Conservation (phyloP, 2,329 filamentous ascomycete genomes). For the Teratosphaeria gauchensis region DNA sequence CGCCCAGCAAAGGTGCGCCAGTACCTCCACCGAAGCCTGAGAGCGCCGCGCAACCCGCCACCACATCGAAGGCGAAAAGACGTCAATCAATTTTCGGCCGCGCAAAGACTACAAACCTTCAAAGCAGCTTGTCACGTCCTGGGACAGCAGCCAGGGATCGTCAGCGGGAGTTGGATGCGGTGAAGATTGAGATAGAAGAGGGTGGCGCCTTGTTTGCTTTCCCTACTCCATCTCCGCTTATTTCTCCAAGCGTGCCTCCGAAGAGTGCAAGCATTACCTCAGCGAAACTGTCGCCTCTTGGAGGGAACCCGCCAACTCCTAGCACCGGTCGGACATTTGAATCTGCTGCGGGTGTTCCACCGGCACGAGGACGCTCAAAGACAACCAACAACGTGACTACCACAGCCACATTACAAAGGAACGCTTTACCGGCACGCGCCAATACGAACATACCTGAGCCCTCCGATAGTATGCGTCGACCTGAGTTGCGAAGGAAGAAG, state of each 20-base stretch:
- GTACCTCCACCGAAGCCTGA: background rate
- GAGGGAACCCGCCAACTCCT: conserved; percentile 8
- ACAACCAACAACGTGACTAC: conserved; percentile 12
- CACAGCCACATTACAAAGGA: conserved; percentile 1
- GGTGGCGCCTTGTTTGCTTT: conserved; percentile 20
- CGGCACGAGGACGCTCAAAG: conserved; percentile 13
- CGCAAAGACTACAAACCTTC: conserved; percentile 1
- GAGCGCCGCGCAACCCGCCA: background rate
- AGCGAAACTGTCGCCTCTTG: conserved; percentile 10
- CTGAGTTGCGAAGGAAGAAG: conserved; percentile 15
- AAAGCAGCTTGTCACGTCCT: background rate
- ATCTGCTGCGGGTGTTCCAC: conserved; percentile 12
- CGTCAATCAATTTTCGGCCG: conserved; percentile 3
- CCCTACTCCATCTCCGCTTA: conserved; percentile 18
- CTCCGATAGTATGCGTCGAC: background rate
- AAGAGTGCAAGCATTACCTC: background rate
- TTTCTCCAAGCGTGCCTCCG: conserved; percentile 11
- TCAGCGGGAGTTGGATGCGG: background rate
- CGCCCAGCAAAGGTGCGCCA: background rate
- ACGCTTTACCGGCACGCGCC: background rate
- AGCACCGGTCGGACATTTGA: conserved; percentile 11
- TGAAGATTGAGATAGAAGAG: conserved; percentile 14
- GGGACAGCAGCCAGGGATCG: background rate
- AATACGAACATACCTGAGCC: background rate
- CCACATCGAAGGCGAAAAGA: background rate